Conservation (phyloP, 2,329 filamentous ascomycete species). For the Graphium sp. region DNA sequence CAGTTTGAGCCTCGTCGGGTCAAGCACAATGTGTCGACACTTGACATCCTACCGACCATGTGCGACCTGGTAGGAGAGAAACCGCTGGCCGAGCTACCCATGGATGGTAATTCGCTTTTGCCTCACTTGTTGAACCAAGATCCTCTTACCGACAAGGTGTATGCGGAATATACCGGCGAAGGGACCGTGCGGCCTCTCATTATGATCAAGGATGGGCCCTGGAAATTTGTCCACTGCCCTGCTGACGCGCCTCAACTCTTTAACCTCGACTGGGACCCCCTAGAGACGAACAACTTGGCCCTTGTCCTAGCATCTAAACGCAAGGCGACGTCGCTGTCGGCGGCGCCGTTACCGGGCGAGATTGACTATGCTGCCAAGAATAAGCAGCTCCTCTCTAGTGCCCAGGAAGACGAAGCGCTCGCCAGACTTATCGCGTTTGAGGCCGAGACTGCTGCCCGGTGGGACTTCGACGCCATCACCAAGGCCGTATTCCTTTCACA, state of each 20-base stretch:
- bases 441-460: conserved; percentile 55
- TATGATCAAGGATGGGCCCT: conserved; percentile 81
- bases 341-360: too few species aligned
- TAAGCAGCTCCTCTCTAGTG: too few species aligned
- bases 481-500: conserved; percentile 60
- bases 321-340: conserved; percentile 6
- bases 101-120: conserved; percentile 70
- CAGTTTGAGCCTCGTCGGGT: conserved; percentile 63
- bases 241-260: conserved; percentile 73
- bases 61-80: conserved; percentile 65
- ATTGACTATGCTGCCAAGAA: too few species aligned
- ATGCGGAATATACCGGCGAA: conserved; percentile 89
- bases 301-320: conserved; percentile 19
- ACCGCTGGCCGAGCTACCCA: conserved; percentile 53
- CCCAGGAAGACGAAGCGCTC: conserved; percentile 26
- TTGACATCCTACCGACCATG: conserved; percentile 80
- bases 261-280: conserved; percentile 59
- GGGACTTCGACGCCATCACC: conserved; percentile 70
- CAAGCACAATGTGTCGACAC: conserved; percentile 70
- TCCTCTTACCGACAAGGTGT: conserved; percentile 68
- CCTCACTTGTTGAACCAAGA: conserved; percentile 52
- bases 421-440: conserved; percentile 48
- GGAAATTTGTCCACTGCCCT: conserved; percentile 83
- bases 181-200: conserved; percentile 77
- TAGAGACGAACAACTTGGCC: conserved; percentile 62